These are phyloP conservation scores for Talaromyces sp. DNA, from an alignment of 2,329 filamentous ascomycete species.

Conservation along the genomic window DNA sequence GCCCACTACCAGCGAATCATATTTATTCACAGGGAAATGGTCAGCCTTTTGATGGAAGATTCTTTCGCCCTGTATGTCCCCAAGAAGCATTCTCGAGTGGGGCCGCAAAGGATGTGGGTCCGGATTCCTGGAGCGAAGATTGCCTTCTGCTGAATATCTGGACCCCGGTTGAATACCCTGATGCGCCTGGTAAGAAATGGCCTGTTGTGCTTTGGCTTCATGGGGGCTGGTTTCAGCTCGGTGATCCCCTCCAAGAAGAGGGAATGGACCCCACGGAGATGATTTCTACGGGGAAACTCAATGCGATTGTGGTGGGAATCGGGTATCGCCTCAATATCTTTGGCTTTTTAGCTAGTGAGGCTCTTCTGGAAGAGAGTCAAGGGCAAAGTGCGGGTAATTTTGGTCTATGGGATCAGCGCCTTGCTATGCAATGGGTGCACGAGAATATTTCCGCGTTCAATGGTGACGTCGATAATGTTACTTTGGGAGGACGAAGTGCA, in stretches of 20 bases:
- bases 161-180: constrained; percentile 40
- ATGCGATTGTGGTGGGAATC: constrained; percentile 49
- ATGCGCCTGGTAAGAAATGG: constrained; percentile 25
- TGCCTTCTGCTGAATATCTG: constrained; percentile 56
- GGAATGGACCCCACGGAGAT: constrained; percentile 51
- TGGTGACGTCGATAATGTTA: constrained; percentile 52
- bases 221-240: constrained; percentile 55
- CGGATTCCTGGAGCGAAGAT: constrained; percentile 47
- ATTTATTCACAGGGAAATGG: constrained; percentile 29
- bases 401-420: constrained; percentile 53
- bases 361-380: constrained; percentile 35
- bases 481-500: constrained; percentile 48
- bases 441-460: constrained; percentile 51
- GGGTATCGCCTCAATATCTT: constrained; percentile 55
- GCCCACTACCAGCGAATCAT: constrained; percentile 33
- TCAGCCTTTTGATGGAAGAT: constrained; percentile 40
- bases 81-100: constrained; percentile 38
- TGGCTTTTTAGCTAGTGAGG: constrained; percentile 51
- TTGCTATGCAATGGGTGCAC: constrained; percentile 56
- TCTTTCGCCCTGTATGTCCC: constrained; percentile 44
- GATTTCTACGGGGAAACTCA: constrained; percentile 31
- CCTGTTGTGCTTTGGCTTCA: constrained; percentile 38
- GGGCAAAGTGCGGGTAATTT: constrained; percentile 41
- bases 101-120: constrained; percentile 17
- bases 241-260: constrained; percentile 47